These are phyloP conservation scores for Asclepias syriaca DNA, from an alignment of 257 asterid genomes.

Conservation along the genomic window DNA sequence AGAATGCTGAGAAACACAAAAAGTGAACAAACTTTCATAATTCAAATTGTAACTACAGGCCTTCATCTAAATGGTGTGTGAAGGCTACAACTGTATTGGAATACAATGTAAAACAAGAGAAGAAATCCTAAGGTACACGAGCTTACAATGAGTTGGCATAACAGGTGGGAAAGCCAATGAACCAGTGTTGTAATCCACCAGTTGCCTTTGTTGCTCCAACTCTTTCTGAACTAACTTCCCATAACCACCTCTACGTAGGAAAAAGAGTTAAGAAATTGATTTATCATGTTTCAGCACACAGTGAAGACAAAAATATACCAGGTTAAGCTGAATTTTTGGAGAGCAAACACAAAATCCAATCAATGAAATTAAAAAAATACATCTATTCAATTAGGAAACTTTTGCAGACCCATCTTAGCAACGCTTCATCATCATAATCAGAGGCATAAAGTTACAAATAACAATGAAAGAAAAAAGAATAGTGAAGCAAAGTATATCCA, in stretches of 20 bases:
- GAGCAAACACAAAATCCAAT: background rate
- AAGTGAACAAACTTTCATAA: background rate
- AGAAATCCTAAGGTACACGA: background rate
- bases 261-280: slow-evolving; percentile 46
- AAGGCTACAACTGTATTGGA: background rate
- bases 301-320: background rate
- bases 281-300: background rate
- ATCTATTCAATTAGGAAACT: background rate
- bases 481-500: background rate
- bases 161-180: slow-evolving; percentile 62
- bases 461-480: background rate
- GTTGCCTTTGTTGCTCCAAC: slow-evolving; percentile 92
- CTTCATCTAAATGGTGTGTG: background rate
- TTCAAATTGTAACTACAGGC: background rate
- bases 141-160: slow-evolving; percentile 70
- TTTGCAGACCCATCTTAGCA: background rate
- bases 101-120: background rate
- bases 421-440: background rate
- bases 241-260: slow-evolving; percentile 91
- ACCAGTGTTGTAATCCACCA: slow-evolving; percentile 87
- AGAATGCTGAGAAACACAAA: background rate
- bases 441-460: background rate
- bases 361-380: background rate
- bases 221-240: slow-evolving; percentile 93
- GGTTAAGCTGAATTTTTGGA: background rate